These are phyloP conservation scores for Lipomyces sp. DNA, from an alignment of 805 yeast genomes.

Conservation along the genomic window DNA sequence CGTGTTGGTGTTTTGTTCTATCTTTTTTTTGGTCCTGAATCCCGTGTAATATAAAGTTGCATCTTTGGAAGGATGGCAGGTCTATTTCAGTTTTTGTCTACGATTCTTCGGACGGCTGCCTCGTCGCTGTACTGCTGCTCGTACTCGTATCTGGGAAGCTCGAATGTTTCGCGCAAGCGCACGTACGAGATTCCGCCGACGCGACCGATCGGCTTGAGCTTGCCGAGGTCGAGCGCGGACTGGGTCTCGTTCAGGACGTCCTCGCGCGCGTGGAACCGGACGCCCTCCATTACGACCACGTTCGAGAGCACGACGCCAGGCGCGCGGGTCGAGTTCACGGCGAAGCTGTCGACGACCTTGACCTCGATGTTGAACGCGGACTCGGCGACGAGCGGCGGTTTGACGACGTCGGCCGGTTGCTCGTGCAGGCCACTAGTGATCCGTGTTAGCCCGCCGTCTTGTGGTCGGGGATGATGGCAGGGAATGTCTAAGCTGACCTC, in stretches of 20 bases:
- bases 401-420: constrained; percentile 45
- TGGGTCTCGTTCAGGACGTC: constrained; percentile 47
- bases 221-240: constrained; percentile 45
- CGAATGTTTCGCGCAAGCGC: constrained; percentile 47
- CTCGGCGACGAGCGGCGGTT: constrained; percentile 58
- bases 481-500: background rate
- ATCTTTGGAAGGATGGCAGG: too few relatives aligned
- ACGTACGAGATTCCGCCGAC: constrained; percentile 53
- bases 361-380: constrained; percentile 58
- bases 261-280: constrained; percentile 55
- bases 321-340: constrained; percentile 41
- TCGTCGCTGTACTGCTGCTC: constrained; percentile 23
- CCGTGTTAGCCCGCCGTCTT: too few relatives aligned
- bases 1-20: too few relatives aligned
- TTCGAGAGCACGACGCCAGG: constrained; percentile 40
- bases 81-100: background rate
- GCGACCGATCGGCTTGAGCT: constrained; percentile 54
- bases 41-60: too few relatives aligned
- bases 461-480: constrained; percentile 30
- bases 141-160: constrained; percentile 46
- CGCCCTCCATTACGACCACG: constrained; percentile 51
- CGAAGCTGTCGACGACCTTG: constrained; percentile 46
- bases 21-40: too few relatives aligned
- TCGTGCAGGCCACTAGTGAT: constrained; percentile 53
- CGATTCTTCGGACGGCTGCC: constrained; percentile 2